Conservation (phyloP, 2,329 filamentous ascomycete species). For the Claviceps quebecensis region DNA sequence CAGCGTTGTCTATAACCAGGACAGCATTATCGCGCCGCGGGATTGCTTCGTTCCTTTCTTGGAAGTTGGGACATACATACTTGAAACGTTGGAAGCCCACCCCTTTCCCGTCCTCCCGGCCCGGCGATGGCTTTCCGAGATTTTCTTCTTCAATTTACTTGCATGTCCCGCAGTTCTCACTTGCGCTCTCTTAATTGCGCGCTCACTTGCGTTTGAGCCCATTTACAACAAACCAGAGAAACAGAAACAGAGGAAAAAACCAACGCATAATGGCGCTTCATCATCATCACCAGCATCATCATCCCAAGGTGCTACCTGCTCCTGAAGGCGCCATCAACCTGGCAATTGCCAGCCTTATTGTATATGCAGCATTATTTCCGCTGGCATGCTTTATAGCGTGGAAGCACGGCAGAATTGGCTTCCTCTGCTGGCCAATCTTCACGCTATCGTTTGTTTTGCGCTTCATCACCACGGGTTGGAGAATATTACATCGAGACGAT, state of each 20-base stretch:
- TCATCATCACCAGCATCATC: neutral
- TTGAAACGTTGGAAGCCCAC: constrained; percentile 19
- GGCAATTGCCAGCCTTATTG: neutral
- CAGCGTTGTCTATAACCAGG: too few species aligned
- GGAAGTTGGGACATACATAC: too few species aligned
- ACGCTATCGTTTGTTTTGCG: neutral
- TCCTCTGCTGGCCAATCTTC: neutral
- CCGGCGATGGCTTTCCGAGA: neutral
- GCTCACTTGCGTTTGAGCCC: neutral
- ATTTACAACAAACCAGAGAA: neutral
- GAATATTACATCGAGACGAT: neutral
- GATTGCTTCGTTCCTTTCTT: too few species aligned
- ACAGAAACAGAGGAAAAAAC: neutral
- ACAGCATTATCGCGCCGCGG: too few species aligned
- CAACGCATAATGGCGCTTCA: neutral
- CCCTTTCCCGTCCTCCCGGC: constrained; percentile 48
- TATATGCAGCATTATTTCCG: neutral
- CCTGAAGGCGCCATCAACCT: neutral
- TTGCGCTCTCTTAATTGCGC: neutral
- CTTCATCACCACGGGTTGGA: neutral
- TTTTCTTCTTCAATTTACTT: neutral
- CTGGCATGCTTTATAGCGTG: neutral
- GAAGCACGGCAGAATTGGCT: neutral
- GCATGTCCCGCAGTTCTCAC: neutral
- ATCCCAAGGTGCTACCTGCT: too few species aligned